Evolutionary conservation across 805 yeast species (phyloP).

Genomic region (Sugiyamaella valdiviana): DNA sequence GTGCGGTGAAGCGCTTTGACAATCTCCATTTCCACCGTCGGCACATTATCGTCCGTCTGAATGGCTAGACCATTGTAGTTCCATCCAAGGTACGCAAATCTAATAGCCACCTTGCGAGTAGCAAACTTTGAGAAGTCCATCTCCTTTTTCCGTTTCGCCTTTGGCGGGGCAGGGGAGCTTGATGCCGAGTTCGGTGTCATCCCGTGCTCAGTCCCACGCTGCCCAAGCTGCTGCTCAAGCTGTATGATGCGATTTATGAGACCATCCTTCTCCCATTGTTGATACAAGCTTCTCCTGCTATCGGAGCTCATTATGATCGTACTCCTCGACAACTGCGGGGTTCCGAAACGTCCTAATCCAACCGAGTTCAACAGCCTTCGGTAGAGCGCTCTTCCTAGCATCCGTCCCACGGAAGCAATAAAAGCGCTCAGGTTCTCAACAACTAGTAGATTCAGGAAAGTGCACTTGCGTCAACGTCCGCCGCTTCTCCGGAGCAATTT

Average conservation of each 20-base stretch:
- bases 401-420: too few species aligned
- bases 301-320: background rate
- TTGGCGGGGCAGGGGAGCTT: slow-evolving; percentile 10
- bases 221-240: slow-evolving; percentile 44
- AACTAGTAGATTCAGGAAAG: too few species aligned
- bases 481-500: too few species aligned
- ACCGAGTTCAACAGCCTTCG: too few species aligned
- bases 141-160: slow-evolving; percentile 34
- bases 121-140: slow-evolving; percentile 62
- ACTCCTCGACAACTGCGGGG: too few species aligned
- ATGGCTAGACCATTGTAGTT: slow-evolving; percentile 83
- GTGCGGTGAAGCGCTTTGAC: slow-evolving; percentile 65
- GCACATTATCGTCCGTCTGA: slow-evolving; percentile 66
- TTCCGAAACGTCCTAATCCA: too few species aligned
- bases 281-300: slow-evolving; percentile 33
- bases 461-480: too few species aligned
- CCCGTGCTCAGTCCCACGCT: slow-evolving; percentile 2
- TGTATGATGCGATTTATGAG: slow-evolving; percentile 51
- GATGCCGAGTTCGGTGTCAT: background rate
- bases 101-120: slow-evolving; percentile 67
- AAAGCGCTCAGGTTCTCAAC: too few species aligned
- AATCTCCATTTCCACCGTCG: slow-evolving; percentile 78
- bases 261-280: slow-evolving; percentile 59
- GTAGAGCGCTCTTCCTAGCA: too few species aligned
- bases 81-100: slow-evolving; percentile 89